Evolutionary conservation across 257 asterid genomes (phyloP).

Genomic region (Nicotiana tomentosiformis): DNA sequence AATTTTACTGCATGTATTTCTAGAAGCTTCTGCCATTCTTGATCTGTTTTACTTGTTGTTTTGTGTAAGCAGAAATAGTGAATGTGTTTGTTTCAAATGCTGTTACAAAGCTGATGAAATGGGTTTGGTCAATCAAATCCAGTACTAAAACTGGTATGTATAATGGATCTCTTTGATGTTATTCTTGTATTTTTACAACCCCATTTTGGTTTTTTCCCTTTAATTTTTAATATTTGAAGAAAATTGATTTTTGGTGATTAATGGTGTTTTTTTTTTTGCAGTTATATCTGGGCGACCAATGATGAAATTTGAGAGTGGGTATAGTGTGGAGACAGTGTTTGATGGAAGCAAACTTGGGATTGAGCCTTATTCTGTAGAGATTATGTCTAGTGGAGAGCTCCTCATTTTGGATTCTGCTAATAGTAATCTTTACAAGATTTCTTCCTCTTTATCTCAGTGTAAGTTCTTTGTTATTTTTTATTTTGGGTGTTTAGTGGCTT

Average conservation of each 20-base stretch:
- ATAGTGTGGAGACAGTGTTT: conserved; percentile 84
- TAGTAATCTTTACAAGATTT: conserved; percentile 78
- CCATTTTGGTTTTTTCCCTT: conserved; percentile 13
- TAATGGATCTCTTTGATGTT: conserved; percentile 10
- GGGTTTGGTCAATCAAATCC: conserved; percentile 63
- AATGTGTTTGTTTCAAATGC: conserved; percentile 76
- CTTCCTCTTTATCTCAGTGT: conserved; percentile 78
- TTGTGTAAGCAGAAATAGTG: conserved; percentile 49
- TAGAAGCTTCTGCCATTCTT: conserved; percentile 22
- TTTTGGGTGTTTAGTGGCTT: neutral
- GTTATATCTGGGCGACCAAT: conserved; percentile 74
- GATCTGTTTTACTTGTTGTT: conserved; percentile 21
- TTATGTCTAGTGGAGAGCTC: conserved; percentile 77
- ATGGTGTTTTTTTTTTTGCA: conserved; percentile 23
- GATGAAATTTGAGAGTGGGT: conserved; percentile 96
- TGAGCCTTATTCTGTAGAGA: conserved; percentile 73
- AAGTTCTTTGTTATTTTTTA: conserved; percentile 18
- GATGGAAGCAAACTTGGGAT: conserved; percentile 97
- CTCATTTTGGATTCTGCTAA: conserved; percentile 82
- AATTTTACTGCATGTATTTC: conserved; percentile 9
- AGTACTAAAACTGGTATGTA: conserved; percentile 70
- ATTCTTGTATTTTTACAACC: neutral
- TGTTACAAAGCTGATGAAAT: conserved; percentile 64
- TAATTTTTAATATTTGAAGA: neutral
- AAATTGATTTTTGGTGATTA: neutral